Base-by-base conservation (phyloP, 2,329 filamentous ascomycete species). In the Aureobasidium subglaciale region DNA sequence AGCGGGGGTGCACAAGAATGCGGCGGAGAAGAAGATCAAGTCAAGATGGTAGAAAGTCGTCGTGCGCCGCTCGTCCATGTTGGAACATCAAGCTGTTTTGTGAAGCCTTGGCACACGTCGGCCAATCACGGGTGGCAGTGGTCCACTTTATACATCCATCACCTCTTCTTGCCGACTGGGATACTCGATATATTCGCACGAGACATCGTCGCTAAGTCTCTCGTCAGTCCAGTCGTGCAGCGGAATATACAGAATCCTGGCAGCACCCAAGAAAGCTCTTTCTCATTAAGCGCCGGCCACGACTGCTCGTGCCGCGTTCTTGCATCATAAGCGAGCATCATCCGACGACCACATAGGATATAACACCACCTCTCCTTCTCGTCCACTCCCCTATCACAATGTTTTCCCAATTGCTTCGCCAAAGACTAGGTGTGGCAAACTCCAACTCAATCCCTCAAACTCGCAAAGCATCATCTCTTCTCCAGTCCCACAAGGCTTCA, bases 31-130 rank as follows among this genome's bases (percentile, higher is more conserved):
- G 27, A 37, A 34, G 46, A 34, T 50, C 32, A 27, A 38, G 32
- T 37, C 27, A n/a, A 18, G 32, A 50, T 45, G 45, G 45, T 48
- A 37, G 32, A 50, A 38, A 50, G 46, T 50, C 46, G 46, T 50
- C 46, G 46, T 50, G 46, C 46, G 46, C 32, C 6, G 29, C 45
- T 22, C 40, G 22, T 13, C 46, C 46, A 37, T 50, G 46, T n/a
- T 25, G 29, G 45, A 37, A 22, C 22, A 52, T 16, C 48, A n/a
- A 35, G 30, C 32, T 52, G 8, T 37, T n/a, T 10, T 27, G 9
- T 38, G 15, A 22, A 22, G 32, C 46, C 46, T 50, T 50, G 46
- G 46, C 46, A 50, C 34, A 37, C 46, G 32, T 50, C 46, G 32
- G 18, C 46, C 46, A 50, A 50, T 50, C 46, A 50, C 46, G 30